Evolutionary conservation across 2,329 filamentous ascomycete genomes (phyloP).

Genomic region (Aspergillus puulaauensis): DNA sequence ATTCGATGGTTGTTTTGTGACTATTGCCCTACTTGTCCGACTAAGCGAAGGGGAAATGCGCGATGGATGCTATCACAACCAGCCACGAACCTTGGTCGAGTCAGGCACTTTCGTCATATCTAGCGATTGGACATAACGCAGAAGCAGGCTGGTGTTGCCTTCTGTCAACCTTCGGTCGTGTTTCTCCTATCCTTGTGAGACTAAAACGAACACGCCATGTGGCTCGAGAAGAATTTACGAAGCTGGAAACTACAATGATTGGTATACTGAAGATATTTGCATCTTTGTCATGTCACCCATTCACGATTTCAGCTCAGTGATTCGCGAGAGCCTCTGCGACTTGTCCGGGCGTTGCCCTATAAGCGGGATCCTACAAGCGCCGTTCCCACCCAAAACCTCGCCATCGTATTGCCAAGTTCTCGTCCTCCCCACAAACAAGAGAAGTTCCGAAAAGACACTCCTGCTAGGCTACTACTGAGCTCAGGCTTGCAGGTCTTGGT

Average conservation of each 20-base stretch:
- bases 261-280: constrained; percentile 4
- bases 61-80: constrained; percentile 10
- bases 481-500: neutral
- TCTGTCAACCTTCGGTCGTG: constrained; percentile 5
- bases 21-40: constrained; percentile 2
- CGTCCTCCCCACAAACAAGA: constrained; percentile 1
- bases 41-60: neutral
- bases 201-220: constrained; percentile 15
- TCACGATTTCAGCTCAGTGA: constrained; percentile 7
- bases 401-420: constrained; percentile 11
- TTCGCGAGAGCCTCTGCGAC: constrained; percentile 18
- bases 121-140: constrained; percentile 9
- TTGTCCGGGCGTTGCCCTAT: constrained; percentile 22
- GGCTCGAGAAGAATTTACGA: constrained; percentile 7
- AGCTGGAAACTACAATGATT: neutral
- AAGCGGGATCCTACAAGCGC: constrained; percentile 30
- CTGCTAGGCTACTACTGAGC: neutral
- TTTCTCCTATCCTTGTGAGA: constrained; percentile 16
- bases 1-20: constrained; percentile 1
- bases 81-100: constrained; percentile 4
- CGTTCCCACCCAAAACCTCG: constrained; percentile 18
- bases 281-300: neutral
- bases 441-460: neutral
- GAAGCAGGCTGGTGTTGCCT: neutral
- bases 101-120: neutral